Evolutionary conservation across 2,329 filamentous ascomycete genomes (phyloP), one percentile per base, ranked within the genome.

Genomic region (Xylariaceae sp.): DNA sequence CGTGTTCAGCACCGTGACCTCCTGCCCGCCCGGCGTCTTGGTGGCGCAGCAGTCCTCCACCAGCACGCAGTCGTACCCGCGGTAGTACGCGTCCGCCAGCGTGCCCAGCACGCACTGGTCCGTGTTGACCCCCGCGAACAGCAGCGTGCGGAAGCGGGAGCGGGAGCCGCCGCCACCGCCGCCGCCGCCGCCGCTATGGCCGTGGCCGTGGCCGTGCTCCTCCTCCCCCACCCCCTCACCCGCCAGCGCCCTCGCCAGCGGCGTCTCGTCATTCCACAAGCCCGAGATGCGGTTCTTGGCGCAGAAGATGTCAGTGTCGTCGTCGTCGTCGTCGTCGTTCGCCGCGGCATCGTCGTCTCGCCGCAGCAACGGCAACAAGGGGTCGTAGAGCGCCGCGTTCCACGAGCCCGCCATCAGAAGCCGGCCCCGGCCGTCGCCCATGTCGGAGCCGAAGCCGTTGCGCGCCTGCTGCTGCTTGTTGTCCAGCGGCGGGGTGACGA

Each of bases 61-160:
- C 45, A 77, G 47, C 15, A 78, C 53, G 43, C 68, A 72, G 46
- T 76, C 70, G 54, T 65, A 76, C 0, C 74, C 73, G 39, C 62
- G 64, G 43, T 63, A 68, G 43, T 70, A 73, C 3, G 67, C 70
- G 55, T 79, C 72, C 31, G 63, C 58, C 37, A 77, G 53, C 11
- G 70, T 76, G 1, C 70, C 70, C 15, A 68, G 59, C 6, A 79
- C 73, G 46, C 74, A 77, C 48, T 77, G 72, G 52, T 79, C 73
- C 3, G 73, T 76, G 46, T 79, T 78, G 10, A 77, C 73, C 0
- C 75, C 74, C 1, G 68, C 56, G 41, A 78, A 76, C 14, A 79
- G 46, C 28, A 77, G 47, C 5, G 71, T 77, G 28, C 59, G 38
- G 17, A 39, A 41, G 12, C 43, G 35, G 18, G 32, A 31, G 2